These are phyloP conservation scores for Scytalidium lignicola DNA, from an alignment of 2,329 filamentous ascomycete species.

Conservation along the genomic window DNA sequence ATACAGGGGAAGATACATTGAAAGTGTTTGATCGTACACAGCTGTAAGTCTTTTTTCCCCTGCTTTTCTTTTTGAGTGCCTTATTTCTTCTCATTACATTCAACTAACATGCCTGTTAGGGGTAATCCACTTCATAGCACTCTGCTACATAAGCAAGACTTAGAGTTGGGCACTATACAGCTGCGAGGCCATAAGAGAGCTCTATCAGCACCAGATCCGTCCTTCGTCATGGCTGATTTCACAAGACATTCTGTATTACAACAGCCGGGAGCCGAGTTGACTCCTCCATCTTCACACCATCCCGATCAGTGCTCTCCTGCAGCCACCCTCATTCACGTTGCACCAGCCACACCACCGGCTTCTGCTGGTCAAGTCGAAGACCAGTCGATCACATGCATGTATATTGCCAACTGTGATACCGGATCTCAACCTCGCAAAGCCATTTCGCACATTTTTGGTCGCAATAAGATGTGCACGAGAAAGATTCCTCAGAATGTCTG, in stretches of 20 bases:
- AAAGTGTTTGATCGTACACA: conserved; percentile 8
- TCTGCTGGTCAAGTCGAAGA: conserved; percentile 8
- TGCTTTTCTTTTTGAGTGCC: too few relatives aligned
- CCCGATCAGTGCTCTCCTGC: conserved; percentile 18
- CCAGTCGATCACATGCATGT: conserved; percentile 41
- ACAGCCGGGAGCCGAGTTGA: conserved; percentile 18
- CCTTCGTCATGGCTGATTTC: conserved; percentile 4
- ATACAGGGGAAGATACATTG: conserved; percentile 15
- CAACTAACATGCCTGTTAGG: background rate
- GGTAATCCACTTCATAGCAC: background rate
- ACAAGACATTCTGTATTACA: conserved; percentile 4
- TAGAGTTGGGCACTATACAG: background rate
- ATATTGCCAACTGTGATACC: conserved; percentile 52
- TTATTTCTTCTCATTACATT: background rate
- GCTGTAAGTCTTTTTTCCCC: conserved; percentile 14
- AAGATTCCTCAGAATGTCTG: conserved; percentile 64
- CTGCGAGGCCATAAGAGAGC: conserved; percentile 5
- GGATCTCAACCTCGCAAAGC: conserved; percentile 64
- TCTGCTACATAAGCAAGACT: background rate
- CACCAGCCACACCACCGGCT: conserved; percentile 19
- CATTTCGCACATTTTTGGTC: conserved; percentile 76
- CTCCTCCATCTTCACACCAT: conserved; percentile 23
- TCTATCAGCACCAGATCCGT: conserved; percentile 17
- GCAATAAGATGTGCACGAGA: conserved; percentile 74
- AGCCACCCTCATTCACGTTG: conserved; percentile 4